Conservation (phyloP, 257 asterid genomes). For the Cruciata laevipes region DNA sequence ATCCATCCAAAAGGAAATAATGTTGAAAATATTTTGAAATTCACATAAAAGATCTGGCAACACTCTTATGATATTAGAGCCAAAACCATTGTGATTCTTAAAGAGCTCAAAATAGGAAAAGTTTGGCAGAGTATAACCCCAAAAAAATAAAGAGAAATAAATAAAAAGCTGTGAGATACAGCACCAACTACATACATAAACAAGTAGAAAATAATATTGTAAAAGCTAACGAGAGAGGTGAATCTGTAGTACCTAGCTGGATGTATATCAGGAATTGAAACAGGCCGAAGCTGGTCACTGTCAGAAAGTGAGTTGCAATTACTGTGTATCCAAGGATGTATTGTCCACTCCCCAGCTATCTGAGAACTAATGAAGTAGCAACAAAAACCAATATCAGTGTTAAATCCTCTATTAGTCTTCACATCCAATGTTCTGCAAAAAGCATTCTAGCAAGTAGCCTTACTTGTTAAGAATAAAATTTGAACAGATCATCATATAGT, state of each 20-base stretch:
- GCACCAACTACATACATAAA: background rate
- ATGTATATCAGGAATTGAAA: constrained; percentile 82
- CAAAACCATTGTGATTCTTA: background rate
- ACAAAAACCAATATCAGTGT: constrained; percentile 21
- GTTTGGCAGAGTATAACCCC: background rate
- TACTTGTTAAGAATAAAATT: constrained; percentile 90
- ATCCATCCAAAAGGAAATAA: background rate
- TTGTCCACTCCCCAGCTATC: constrained; percentile 77
- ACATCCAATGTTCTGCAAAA: constrained; percentile 2
- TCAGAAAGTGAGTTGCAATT: constrained; percentile 88
- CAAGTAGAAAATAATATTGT: background rate
- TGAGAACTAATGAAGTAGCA: constrained; percentile 40
- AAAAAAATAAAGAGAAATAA: too few relatives aligned
- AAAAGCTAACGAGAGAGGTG: background rate
- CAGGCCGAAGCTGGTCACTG: constrained; percentile 84
- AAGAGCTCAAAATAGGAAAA: background rate
- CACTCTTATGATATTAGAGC: background rate
- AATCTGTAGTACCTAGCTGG: constrained; percentile 71
- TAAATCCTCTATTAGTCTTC: constrained; percentile 3
- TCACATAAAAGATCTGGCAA: background rate
- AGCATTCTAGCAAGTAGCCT: constrained; percentile 16
- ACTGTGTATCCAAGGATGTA: constrained; percentile 97
- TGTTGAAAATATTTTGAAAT: background rate
- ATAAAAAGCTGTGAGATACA: background rate
- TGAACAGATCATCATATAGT: constrained; percentile 99